Evolutionary conservation across 768 basidiomycete species (phyloP), one percentile per base, ranked within the genome.

Genomic region (Hydnum rufescens): DNA sequence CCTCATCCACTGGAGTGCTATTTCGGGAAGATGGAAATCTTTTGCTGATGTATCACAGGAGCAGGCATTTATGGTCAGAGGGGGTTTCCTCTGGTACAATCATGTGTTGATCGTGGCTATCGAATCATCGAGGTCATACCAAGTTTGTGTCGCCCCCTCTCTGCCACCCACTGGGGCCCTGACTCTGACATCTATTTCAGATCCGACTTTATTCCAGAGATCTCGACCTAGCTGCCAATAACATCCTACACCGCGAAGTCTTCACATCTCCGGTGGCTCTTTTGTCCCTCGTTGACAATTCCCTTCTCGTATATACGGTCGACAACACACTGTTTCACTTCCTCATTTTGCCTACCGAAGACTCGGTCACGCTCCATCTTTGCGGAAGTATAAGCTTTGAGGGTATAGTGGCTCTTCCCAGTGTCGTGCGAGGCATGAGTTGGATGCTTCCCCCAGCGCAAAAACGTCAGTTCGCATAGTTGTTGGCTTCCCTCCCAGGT

Each of bases 401-500:
- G 51, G 93, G 92, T 3, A 83, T 97, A 50, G 85, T 97, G 47
- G 74, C 78, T 8, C 74, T 76, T 4, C 90, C 95, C 4, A 75
- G 71, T 31, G 75, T 85, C 8, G 92, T 99, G 2, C 70, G 90
- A 55, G 83, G 83, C 58, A 66, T 97, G 62, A 95, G 92, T 64
- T 99, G 95, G 95, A 82, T 97, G 78, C 84, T 99, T 53, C 93
- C 95, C 0, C 70, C 72, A 54, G 77, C 82, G 5, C 93, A 97
- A 64, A 96, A 92, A 65, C 81, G 95, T 93, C 62, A 58, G 81
- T 42, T 3, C 26, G n/a, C 18, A 3, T 44, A 2, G 51, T 53
- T 49, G 50, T 55, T 57, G 22, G 59, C 42, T 23, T 52, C 47
- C n/a, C 43, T 50, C 8, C 6, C 4, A 25, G 8, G 23, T 42